Evolutionary conservation across 2,329 filamentous ascomycete species (phyloP), one percentile per base, ranked within the genome.

Genomic region (Hypoxylon sp.): DNA sequence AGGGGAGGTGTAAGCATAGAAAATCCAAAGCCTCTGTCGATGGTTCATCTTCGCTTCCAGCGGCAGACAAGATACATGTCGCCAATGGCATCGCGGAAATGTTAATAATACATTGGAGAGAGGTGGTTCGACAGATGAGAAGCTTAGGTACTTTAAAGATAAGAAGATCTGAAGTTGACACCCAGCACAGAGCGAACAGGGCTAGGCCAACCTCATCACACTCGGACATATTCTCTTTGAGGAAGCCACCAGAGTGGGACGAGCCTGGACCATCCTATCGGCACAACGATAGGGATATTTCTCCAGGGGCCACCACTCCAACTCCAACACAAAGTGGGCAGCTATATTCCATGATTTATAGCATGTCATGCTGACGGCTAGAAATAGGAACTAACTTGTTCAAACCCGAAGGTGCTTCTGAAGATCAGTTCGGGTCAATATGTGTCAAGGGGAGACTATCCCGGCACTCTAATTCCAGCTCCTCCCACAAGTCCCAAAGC

Each of bases 61-160:
- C 77, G 0, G 76, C 90, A 16, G 83, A 89, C 77, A 90, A 87
- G 69, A 80, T 89, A 21, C 80, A 83, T 46, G 77, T 88, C 57
- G 87, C 87, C 9, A 89, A 88, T 63, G 78, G 79, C 30, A 84
- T 91, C 29, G 80, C 87, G 0, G 87, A 90, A 74, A 90, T 91
- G 88, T 78, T 91, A 4, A 87, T 91, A 51, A 79, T 83, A 1
- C 84, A 90, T 67, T 91, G 89, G 90, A 81, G 85, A 62, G 87
- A 90, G 50, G 81, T 90, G 9, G 86, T 90, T 45, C 80, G 83
- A 39, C 85, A 91, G 61, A 84, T 91, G 80, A 85, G 80, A 61
- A 82, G 78, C 43, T 72, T 89, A 1, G 78, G 77, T 9, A 75
- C 77, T 7, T 69, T 81, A 52, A 75, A 70, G 45, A 67, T 56